Evolutionary conservation across 495 filamentous ascomycete species (phyloP), one percentile per base, ranked within the genome.

Genomic region (Lindgomyces ingoldianus): DNA sequence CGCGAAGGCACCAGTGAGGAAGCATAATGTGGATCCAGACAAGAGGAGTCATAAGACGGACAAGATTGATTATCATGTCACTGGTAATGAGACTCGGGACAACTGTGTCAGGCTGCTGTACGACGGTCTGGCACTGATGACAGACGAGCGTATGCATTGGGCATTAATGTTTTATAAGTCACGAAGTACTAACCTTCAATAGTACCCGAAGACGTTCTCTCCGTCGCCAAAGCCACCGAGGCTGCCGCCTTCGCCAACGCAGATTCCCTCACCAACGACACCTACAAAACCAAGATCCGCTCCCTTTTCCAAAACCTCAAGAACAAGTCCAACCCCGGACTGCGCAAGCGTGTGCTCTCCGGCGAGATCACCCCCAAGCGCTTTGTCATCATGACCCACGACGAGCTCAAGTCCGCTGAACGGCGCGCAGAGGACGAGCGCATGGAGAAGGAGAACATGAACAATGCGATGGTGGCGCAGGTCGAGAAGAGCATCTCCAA

Each of bases 221-320:
- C 76, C 61, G 86, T 87, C 58, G 89, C 92, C 24, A 75, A 83
- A 48, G 85, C 87, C 26, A 83, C 93, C 16, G 92, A 96, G 76
- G 60, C 76, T 11, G 90, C 91, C 11, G 90, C 89, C 16, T 92
- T 81, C 77, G 77, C 79, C 16, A 70, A 79, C 9, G 50, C 54
- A 36, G 84, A 84, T 69, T 83, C 81, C 54, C 84, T 87, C 18
- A 90, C 83, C 4, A 83, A 83, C 57, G 74, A 83, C 49, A 78
- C 83, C 42, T 98, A 98, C 81, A 86, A 87, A 57, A 80, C 78
- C 41, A 97, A 96, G 78, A 86, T 96, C 65, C 89, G 95, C 73
- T 91, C 89, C 25, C 83, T 98, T 18, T 96, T 88, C 81, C 87
- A 91, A 70, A 96, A 96, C 70, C 83, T 98, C 54, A 97, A 96